Conservation (phyloP, 1,284 basidiomycete genomes). For the Rhodotorula mucilaginosa region DNA sequence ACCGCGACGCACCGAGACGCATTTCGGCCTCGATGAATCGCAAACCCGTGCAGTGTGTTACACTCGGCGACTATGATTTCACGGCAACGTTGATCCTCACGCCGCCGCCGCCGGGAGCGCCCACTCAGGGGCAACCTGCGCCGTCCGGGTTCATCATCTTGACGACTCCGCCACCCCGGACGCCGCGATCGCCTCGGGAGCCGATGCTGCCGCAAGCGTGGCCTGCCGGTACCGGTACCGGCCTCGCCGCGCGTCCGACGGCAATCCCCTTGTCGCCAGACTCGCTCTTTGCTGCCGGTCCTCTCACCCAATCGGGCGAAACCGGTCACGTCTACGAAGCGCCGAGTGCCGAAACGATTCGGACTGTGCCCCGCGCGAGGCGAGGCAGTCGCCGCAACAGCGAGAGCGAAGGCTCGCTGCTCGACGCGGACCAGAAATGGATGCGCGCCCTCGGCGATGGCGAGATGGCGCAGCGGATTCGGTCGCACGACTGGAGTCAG, state of each 20-base stretch:
- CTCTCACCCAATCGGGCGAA: not conserved
- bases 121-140: not conserved
- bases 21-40: not conserved
- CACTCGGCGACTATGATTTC: conserved; percentile 3
- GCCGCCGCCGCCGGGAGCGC: not conserved
- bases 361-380: not conserved
- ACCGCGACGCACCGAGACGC: not conserved
- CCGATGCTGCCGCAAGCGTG: not conserved
- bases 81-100: conserved; percentile 3
- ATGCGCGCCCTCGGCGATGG: conserved; percentile 9
- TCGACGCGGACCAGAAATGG: conserved; percentile 1
- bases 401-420: no score
- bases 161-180: not conserved
- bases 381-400: not conserved
- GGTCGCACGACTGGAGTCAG: conserved; percentile 16
- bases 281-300: not conserved
- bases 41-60: not conserved
- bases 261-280: not conserved
- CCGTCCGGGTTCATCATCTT: conserved; percentile 15
- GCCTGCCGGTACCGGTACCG: not conserved
- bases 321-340: not conserved
- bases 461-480: conserved; percentile 24
- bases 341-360: not conserved
- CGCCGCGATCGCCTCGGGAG: not conserved
- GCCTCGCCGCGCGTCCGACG: not conserved